Evolutionary conservation across 495 filamentous ascomycete species (phyloP).

Genomic region (Gamarada debralockiae): DNA sequence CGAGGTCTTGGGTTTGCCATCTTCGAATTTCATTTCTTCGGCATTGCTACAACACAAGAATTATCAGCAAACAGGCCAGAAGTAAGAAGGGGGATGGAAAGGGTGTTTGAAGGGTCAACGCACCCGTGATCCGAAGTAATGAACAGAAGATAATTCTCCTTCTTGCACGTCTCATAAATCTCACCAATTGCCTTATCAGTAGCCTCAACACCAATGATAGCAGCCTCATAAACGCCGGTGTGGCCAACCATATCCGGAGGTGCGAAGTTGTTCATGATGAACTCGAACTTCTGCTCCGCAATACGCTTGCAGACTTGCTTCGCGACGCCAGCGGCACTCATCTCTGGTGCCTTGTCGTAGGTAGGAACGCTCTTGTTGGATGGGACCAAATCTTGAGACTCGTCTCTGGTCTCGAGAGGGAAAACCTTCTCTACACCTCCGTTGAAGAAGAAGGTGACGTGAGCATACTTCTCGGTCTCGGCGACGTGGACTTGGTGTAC

Average conservation of each 20-base stretch:
- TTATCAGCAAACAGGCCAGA: too few species aligned
- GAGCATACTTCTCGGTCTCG: conserved; percentile 98
- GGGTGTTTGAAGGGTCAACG: conserved; percentile 20
- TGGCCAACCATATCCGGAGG: conserved; percentile 99
- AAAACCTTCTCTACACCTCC: conserved; percentile 97
- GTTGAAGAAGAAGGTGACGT: conserved; percentile 99
- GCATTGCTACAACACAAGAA: conserved; percentile 59
- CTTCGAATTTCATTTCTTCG: conserved; percentile 96
- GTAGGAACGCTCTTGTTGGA: conserved; percentile 81
- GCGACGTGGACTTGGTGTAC: conserved; percentile 93
- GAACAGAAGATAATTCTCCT: conserved; percentile 86
- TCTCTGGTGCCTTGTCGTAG: conserved; percentile 94
- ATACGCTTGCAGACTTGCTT: conserved; percentile 84
- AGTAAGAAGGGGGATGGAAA: not conserved
- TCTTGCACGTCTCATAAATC: conserved; percentile 89
- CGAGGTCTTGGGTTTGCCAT: conserved; percentile 93
- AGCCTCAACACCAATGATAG: conserved; percentile 75
- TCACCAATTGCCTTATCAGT: conserved; percentile 92
- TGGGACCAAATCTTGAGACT: conserved; percentile 53
- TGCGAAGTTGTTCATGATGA: conserved; percentile 99
- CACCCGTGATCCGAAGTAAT: conserved; percentile 92
- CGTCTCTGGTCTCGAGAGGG: conserved; percentile 75
- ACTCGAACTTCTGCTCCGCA: conserved; percentile 75
- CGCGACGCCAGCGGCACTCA: conserved; percentile 87
- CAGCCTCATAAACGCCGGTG: conserved; percentile 96